Conservation (phyloP, 352 stramenopile species). For the Achlya hypogyna region DNA sequence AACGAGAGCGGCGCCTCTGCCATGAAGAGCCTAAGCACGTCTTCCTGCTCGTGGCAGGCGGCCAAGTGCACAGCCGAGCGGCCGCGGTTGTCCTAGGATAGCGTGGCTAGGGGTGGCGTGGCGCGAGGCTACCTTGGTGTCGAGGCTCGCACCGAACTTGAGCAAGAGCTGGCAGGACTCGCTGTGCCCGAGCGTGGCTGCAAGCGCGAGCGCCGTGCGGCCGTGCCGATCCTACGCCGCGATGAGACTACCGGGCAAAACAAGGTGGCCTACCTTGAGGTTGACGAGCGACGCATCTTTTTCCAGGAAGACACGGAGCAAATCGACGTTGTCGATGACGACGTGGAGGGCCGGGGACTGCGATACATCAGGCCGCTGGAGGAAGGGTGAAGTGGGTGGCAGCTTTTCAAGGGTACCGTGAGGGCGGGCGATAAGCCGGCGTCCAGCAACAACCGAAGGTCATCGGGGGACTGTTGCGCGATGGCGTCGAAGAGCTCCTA, state of each 20-base stretch:
- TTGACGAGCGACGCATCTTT: slow-evolving; percentile 1
- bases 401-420: background rate
- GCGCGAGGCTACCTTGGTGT: slow-evolving; percentile 25
- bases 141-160: slow-evolving; percentile 27
- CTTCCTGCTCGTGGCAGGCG: slow-evolving; percentile 33
- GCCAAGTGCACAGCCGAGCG: slow-evolving; percentile 39
- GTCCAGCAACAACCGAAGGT: background rate
- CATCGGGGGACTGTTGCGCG: background rate
- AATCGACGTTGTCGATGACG: background rate
- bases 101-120: background rate
- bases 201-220: slow-evolving; percentile 27
- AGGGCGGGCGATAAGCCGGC: slow-evolving; percentile 7
- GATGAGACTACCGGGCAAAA: background rate
- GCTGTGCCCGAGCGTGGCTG: slow-evolving; percentile 24
- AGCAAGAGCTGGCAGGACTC: slow-evolving; percentile 31
- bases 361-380: background rate
- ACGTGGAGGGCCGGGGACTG: slow-evolving; percentile 4
- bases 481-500: slow-evolving; percentile 8
- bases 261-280: slow-evolving; percentile 1
- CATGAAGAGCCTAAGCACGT: slow-evolving; percentile 30
- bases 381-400: background rate
- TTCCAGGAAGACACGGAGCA: slow-evolving; percentile 9
- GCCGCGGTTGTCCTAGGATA: slow-evolving; percentile 32
- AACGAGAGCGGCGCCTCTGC: background rate
- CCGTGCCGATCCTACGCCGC: slow-evolving; percentile 21